phyloP scores from a whole-genome alignment of 371 early-diverging fungal species.

The Mucor piriformis region DNA sequence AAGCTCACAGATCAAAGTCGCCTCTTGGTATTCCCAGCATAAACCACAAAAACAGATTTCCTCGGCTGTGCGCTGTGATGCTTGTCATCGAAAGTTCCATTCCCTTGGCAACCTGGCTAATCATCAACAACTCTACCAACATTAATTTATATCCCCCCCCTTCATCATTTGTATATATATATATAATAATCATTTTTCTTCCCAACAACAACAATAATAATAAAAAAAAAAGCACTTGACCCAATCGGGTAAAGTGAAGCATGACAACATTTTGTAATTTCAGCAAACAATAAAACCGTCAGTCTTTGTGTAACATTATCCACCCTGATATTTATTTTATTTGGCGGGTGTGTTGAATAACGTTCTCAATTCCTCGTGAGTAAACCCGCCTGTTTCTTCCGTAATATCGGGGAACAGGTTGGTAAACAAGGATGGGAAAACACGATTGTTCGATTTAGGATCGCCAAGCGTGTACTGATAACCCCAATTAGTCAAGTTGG shows the following conservation, averaged over 20 bases:
- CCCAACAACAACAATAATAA: not conserved
- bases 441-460: constrained; percentile 19
- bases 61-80: constrained; percentile 30
- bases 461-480: constrained; percentile 31
- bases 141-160: constrained; percentile 15
- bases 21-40: not conserved
- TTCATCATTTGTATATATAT: not conserved
- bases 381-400: constrained; percentile 14
- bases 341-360: constrained; percentile 28
- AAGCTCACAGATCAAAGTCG: constrained; percentile 1
- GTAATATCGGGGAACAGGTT: constrained; percentile 19
- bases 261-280: constrained; percentile 4
- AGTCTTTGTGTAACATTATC: not conserved
- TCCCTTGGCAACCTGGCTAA: constrained; percentile 42
- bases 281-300: not conserved
- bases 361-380: constrained; percentile 19
- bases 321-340: not conserved
- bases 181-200: not conserved
- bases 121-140: constrained; percentile 47
- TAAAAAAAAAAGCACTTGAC: not conserved
- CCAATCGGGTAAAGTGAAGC: constrained; percentile 1
- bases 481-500: constrained; percentile 48
- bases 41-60: not conserved
- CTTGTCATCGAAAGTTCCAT: constrained; percentile 46
- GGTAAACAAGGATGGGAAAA: constrained; percentile 23